Evolutionary conservation across 768 basidiomycete species (phyloP), one percentile per base, ranked within the genome.

Genomic region (Xerocomellus amylosporus): DNA sequence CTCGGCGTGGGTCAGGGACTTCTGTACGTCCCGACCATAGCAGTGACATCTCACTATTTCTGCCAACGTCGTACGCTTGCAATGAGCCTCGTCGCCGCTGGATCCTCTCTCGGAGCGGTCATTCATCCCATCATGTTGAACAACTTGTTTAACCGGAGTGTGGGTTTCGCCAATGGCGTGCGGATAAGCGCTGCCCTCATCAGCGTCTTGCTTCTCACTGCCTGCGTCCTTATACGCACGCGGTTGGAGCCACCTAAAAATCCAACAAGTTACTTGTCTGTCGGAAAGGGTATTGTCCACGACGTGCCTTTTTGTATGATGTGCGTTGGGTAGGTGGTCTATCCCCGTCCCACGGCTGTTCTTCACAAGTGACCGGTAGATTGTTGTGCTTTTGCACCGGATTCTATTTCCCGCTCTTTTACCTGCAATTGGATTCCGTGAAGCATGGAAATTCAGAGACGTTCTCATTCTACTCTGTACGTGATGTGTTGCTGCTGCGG

Each of bases 381-480:
- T 36, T 54, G 14, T 2, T 64, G 0, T 50, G 71, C 39, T 70
- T 74, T 15, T 61, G 74, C 6, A 58, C 64, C 2, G 78, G 77
- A 3, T 60, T 80, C 31, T 82, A 74, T 54, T 80, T 74, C 43
- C 81, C 82, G 0, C 70, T 81, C 17, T 84, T 82, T 66, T 85
- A 80, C 61, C 59, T 85, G 8, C 84, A 86, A 57, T 64, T 84
- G 13, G 76, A 80, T 53, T 74, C 82, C 1, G 70, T 79, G 28
- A 67, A 73, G 46, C 80, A 80, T 51, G 76, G 77, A 1, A 71
- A 81, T 37, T 64, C 70, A 15, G 64, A 73, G 9, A 69, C 64
- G n/a, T 69, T 85, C 5, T 79, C 84, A 1, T 85, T 86, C 55
- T 84, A 84, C 54, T 77, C 76, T 30, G 84, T 84, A 53, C 9